A percentile compares a stretch with the other conserved stretches of the same genome.
Conservation (phyloP, 805 yeast species). For the Metschnikowia baotianmanensis region DNA sequence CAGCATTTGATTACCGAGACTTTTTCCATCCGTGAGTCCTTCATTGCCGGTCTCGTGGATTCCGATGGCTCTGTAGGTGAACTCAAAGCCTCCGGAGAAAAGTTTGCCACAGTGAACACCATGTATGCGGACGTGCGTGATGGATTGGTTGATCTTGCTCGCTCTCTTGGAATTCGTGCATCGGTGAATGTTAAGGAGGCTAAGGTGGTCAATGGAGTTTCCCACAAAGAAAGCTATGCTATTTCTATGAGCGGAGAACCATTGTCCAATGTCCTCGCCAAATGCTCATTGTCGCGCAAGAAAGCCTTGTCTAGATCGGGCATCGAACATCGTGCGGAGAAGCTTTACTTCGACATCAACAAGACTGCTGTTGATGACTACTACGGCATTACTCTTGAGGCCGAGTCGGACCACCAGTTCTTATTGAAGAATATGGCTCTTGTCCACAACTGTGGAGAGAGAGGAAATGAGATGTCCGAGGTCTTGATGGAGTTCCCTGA, state of each 20-base stretch:
- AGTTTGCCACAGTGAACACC: conserved; percentile 2
- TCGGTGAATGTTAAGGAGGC: too few relatives aligned
- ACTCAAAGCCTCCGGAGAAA: neutral
- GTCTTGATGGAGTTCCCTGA: conserved; percentile 99
- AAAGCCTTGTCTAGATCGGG: neutral
- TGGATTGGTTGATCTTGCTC: conserved; percentile 6
- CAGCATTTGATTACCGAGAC: conserved; percentile 3
- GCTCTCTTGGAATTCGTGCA: conserved; percentile 9
- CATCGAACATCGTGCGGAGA: conserved; percentile 1
- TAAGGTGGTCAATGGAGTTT: neutral
- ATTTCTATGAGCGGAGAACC: conserved; percentile 6
- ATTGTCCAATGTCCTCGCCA: conserved; percentile 6
- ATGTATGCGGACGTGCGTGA: neutral
- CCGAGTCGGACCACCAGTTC: conserved; percentile 10
- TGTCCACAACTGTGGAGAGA: conserved; percentile 59
- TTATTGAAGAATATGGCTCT: conserved; percentile 11
- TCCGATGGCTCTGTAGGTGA: conserved; percentile 1
- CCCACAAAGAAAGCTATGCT: neutral
- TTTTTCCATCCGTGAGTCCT: conserved; percentile 7
- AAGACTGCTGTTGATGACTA: conserved; percentile 5
- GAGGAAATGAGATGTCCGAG: conserved; percentile 99
- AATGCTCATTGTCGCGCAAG: conserved; percentile 3
- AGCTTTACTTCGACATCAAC: conserved; percentile 2
- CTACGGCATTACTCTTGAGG: conserved; percentile 9
- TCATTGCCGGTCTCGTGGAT: conserved; percentile 10